phyloP scores from a whole-genome alignment of 148 eudicot genomes.

The Cornus kousa region DNA sequence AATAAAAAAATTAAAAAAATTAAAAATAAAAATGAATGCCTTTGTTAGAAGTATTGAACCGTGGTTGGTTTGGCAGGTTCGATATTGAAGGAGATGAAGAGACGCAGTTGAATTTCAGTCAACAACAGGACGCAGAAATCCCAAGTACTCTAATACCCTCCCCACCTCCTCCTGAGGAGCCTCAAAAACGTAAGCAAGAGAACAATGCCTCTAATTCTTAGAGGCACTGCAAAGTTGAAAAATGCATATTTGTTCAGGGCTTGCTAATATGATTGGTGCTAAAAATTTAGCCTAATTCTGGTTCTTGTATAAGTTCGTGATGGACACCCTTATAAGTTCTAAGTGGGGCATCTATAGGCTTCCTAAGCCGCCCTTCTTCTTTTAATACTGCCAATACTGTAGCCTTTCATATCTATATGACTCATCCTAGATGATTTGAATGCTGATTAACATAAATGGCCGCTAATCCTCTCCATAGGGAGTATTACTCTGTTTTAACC shows the following conservation, averaged over 20 bases:
- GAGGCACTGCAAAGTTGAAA: conserved; percentile 7
- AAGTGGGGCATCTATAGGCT: too few relatives aligned
- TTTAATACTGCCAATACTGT: too few relatives aligned
- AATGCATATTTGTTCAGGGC: not conserved
- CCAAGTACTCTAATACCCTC: conserved; percentile 51
- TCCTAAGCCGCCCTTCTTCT: too few relatives aligned
- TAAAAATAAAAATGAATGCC: too few relatives aligned
- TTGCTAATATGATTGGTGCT: not conserved
- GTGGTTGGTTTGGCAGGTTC: conserved; percentile 50
- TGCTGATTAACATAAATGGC: not conserved
- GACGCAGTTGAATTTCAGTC: conserved; percentile 43
- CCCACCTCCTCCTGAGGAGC: conserved; percentile 56
- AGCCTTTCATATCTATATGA: too few relatives aligned
- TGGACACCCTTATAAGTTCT: too few relatives aligned
- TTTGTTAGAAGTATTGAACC: not conserved
- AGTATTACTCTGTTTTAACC: not conserved
- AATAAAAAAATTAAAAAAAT: too few relatives aligned
- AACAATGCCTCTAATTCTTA: not conserved
- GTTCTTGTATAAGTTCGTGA: too few relatives aligned
- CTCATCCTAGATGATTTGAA: not conserved
- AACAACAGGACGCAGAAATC: conserved; percentile 43
- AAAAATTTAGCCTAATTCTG: not conserved
- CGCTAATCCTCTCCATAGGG: not conserved
- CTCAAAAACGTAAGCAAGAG: conserved; percentile 44
- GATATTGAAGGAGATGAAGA: conserved; percentile 82